phyloP scores from a whole-genome alignment of 2,329 filamentous ascomycete genomes.

The Diplodia intermedia region DNA sequence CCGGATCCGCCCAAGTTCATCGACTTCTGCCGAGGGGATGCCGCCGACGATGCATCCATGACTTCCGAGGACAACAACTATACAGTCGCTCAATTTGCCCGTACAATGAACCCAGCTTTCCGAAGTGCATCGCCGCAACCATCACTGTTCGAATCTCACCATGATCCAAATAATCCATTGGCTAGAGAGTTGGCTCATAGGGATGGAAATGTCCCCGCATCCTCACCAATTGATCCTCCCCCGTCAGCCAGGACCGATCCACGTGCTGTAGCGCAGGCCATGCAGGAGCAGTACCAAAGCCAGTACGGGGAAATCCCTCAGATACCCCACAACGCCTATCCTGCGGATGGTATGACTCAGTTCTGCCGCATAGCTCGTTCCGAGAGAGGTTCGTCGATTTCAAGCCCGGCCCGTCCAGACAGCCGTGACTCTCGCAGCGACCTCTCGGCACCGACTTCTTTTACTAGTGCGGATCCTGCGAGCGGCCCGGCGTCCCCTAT shows the following conservation, averaged over 20 bases:
- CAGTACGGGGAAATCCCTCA: conserved; percentile 70
- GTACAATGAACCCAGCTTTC: conserved; percentile 94
- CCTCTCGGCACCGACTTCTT: conserved; percentile 85
- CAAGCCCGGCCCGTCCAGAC: conserved; percentile 74
- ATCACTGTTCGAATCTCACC: conserved; percentile 89
- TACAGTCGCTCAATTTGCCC: conserved; percentile 92
- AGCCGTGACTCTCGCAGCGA: conserved; percentile 92
- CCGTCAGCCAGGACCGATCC: conserved; percentile 40
- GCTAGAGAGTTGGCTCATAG: conserved; percentile 71
- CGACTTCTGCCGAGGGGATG: conserved; percentile 94
- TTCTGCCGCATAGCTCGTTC: conserved; percentile 82
- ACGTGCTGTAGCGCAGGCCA: conserved; percentile 45
- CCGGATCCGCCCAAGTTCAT: conserved; percentile 97
- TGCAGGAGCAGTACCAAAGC: conserved; percentile 51
- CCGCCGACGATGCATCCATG: conserved; percentile 79
- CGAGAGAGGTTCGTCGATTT: conserved; percentile 69
- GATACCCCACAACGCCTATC: conserved; percentile 91
- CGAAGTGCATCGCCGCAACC: conserved; percentile 95
- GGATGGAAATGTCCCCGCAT: conserved; percentile 33
- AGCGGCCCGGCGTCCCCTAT: conserved; percentile 76
- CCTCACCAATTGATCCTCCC: conserved; percentile 11
- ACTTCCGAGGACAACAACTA: conserved; percentile 86
- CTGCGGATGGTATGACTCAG: conserved; percentile 96
- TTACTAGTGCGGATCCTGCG: conserved; percentile 82
- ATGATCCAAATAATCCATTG: conserved; percentile 79